These are phyloP conservation scores for Colletotrichum australisinense DNA, from an alignment of 2,329 filamentous ascomycete genomes.

Conservation along the genomic window DNA sequence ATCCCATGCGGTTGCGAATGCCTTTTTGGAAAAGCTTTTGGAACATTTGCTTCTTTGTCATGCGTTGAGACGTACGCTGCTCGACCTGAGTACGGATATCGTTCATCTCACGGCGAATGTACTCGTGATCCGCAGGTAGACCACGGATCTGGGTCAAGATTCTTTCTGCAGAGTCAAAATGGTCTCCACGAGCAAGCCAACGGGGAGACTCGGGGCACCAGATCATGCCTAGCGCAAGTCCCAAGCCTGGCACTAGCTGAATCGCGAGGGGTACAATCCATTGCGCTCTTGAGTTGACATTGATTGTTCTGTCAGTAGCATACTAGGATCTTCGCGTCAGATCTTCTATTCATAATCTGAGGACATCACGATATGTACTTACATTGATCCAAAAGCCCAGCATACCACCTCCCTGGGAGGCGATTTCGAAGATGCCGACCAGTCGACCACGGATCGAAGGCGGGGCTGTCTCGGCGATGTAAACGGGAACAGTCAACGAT, in stretches of 20 bases:
- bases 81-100: slow-evolving; percentile 70
- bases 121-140: slow-evolving; percentile 31
- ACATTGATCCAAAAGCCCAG: slow-evolving; percentile 56
- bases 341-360: not conserved
- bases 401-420: slow-evolving; percentile 57
- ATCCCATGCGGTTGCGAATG: slow-evolving; percentile 56
- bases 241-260: slow-evolving; percentile 52
- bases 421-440: slow-evolving; percentile 64
- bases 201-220: slow-evolving; percentile 54
- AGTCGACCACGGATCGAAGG: slow-evolving; percentile 63
- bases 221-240: slow-evolving; percentile 47
- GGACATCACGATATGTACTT: not conserved
- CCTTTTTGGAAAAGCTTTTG: slow-evolving; percentile 50
- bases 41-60: slow-evolving; percentile 44
- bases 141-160: slow-evolving; percentile 51
- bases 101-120: slow-evolving; percentile 57
- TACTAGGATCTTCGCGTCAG: slow-evolving; percentile 22
- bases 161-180: slow-evolving; percentile 51
- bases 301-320: slow-evolving; percentile 34
- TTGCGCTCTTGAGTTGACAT: slow-evolving; percentile 38
- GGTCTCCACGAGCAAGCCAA: slow-evolving; percentile 48
- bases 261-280: slow-evolving; percentile 57
- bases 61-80: slow-evolving; percentile 49
- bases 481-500: slow-evolving; percentile 58
- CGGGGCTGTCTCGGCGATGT: slow-evolving; percentile 56